Conservation (phyloP, 305 asterid genomes). For the Fraxinus dipetala region DNA sequence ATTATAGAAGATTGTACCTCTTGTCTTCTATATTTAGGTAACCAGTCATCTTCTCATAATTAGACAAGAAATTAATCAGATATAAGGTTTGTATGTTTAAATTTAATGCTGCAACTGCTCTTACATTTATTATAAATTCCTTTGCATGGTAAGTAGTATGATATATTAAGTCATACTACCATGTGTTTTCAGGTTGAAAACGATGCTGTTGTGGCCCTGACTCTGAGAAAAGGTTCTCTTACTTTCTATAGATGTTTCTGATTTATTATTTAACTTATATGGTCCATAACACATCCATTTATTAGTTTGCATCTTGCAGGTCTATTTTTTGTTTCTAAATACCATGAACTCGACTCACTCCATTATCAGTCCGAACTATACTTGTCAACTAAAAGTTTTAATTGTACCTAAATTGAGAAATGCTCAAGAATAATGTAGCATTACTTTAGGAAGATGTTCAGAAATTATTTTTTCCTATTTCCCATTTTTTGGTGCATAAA, state of each 20-base stretch:
- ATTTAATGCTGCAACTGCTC: neutral
- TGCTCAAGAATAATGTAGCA: neutral
- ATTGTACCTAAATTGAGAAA: neutral
- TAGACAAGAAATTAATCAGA: neutral
- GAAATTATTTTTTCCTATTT: neutral
- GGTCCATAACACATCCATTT: neutral
- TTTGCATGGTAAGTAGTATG: slow-evolving; percentile 8
- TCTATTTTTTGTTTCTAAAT: neutral
- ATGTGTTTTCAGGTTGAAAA: slow-evolving; percentile 68
- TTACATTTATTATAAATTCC: neutral
- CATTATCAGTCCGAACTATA: neutral
- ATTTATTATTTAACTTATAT: neutral
- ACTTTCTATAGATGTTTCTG: slow-evolving; percentile 11
- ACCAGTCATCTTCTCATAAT: neutral
- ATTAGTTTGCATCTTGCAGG: neutral
- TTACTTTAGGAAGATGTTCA: neutral
- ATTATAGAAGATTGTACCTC: slow-evolving; percentile 5
- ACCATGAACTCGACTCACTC: slow-evolving; percentile 5
- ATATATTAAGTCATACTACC: slow-evolving; percentile 9
- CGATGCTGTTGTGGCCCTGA: slow-evolving; percentile 77
- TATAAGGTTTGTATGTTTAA: neutral
- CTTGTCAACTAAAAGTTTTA: neutral
- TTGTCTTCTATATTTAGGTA: slow-evolving; percentile 3
- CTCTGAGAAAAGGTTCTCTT: slow-evolving; percentile 80
- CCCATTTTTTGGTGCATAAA: neutral